phyloP scores from a whole-genome alignment of 148 eudicot species.

The Amaranthus palmeri region DNA sequence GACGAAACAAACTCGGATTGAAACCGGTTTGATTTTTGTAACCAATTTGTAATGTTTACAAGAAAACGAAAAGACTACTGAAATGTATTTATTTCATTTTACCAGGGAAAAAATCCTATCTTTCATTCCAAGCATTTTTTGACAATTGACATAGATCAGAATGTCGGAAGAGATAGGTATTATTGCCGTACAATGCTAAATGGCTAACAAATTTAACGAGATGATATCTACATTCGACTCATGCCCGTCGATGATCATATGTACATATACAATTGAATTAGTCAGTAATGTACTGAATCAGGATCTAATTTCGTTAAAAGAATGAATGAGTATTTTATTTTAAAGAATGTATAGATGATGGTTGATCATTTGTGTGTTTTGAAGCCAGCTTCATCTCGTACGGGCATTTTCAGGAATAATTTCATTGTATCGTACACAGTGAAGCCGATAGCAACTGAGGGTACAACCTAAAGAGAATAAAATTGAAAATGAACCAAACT shows the following conservation, averaged over 20 bases:
- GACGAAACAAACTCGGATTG: no score
- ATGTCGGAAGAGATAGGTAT: neutral
- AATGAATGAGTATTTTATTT: neutral
- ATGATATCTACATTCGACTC: slow-evolving; percentile 15
- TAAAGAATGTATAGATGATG: slow-evolving; percentile 55
- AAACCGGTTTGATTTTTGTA: no score
- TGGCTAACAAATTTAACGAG: neutral
- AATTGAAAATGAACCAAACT: neutral
- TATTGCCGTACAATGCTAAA: slow-evolving; percentile 14
- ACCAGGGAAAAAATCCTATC: neutral
- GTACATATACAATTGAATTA: neutral
- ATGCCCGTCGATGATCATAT: neutral
- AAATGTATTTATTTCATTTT: neutral
- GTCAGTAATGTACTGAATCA: slow-evolving; percentile 14
- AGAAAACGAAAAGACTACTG: neutral
- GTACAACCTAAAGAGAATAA: slow-evolving; percentile 64
- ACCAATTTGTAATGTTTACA: no score
- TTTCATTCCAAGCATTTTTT: slow-evolving; percentile 12
- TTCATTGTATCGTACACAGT: slow-evolving; percentile 89
- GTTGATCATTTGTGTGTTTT: slow-evolving; percentile 31
- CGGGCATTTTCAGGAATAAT: slow-evolving; percentile 60
- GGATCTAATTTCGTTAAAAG: neutral
- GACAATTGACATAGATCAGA: neutral
- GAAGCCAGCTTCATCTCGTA: slow-evolving; percentile 62
- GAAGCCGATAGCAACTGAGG: slow-evolving; percentile 92